Evolutionary conservation across 768 basidiomycete genomes (phyloP).

Genomic region (Leccinum variicolor): DNA sequence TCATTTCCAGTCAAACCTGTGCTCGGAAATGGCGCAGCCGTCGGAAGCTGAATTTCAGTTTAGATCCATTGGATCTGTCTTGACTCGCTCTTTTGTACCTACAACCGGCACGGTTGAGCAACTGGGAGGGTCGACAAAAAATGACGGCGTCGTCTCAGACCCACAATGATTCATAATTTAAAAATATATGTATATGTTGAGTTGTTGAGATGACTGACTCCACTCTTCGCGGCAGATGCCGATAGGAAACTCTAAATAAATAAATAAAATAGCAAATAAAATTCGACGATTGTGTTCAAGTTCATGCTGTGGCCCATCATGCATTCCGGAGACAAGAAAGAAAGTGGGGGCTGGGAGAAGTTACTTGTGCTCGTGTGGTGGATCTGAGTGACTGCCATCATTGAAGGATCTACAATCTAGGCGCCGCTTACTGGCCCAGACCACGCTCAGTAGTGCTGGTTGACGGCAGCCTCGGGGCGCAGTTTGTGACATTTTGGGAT

Average conservation of each 20-base stretch:
- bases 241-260: constrained; percentile 1
- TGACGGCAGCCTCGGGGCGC: constrained; percentile 10
- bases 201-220: not conserved
- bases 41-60: constrained; percentile 7
- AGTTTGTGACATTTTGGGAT: constrained; percentile 10
- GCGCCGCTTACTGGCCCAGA: constrained; percentile 4
- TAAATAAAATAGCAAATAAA: not conserved
- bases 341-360: not conserved
- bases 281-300: not conserved
- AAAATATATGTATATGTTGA: not conserved
- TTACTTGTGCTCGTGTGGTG: not conserved
- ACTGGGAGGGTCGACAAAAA: not conserved
- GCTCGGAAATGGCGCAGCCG: constrained; percentile 18
- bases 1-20: constrained; percentile 29
- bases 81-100: not conserved
- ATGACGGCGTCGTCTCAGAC: not conserved
- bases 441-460: not conserved
- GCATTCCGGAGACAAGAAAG: not conserved
- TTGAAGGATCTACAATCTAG: constrained; percentile 19
- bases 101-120: not conserved
- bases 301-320: too few relatives aligned
- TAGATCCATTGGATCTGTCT: constrained; percentile 7
- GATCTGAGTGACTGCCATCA: not conserved
- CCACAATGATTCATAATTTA: not conserved
- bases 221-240: constrained; percentile 3